Conservation (phyloP, 2,329 filamentous ascomycete genomes). For the Calycina herbarum region DNA sequence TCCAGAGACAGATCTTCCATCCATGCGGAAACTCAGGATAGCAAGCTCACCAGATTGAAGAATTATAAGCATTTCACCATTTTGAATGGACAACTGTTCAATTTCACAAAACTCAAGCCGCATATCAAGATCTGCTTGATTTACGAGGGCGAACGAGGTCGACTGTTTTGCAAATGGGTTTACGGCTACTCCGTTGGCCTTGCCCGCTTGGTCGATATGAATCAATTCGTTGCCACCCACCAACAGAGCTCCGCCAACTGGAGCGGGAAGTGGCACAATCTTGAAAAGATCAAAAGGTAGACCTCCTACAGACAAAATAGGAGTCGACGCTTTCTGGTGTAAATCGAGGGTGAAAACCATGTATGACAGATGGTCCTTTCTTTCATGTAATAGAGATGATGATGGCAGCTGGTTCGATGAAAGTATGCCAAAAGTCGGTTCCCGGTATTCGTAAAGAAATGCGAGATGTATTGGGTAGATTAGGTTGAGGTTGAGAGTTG, state of each 20-base stretch:
- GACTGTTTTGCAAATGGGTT: constrained; percentile 84
- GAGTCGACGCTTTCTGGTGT: constrained; percentile 89
- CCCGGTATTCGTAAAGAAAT: constrained; percentile 94
- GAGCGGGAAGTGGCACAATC: constrained; percentile 78
- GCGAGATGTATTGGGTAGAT: constrained; percentile 88
- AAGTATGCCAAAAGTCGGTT: constrained; percentile 94
- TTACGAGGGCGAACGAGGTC: constrained; percentile 80
- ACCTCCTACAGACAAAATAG: constrained; percentile 80
- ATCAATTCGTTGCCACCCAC: constrained; percentile 88
- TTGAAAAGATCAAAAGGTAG: constrained; percentile 85
- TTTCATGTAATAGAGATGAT: constrained; percentile 68
- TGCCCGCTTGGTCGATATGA: constrained; percentile 94
- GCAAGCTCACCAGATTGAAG: constrained; percentile 73
- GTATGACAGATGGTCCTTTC: constrained; percentile 84
- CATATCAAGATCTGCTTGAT: constrained; percentile 79
- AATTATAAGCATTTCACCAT: constrained; percentile 81
- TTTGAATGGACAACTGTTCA: constrained; percentile 73
- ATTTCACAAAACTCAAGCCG: constrained; percentile 80
- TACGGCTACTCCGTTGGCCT: constrained; percentile 86
- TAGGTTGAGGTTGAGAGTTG: constrained; percentile 82
- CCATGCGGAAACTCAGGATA: constrained; percentile 78
- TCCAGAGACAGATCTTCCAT: constrained; percentile 88
- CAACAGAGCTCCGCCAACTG: constrained; percentile 84
- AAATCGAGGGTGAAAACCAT: constrained; percentile 94
- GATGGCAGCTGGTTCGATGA: constrained; percentile 75